phyloP scores from a whole-genome alignment of 2,329 filamentous ascomycete species.

The Venturia asperata region DNA sequence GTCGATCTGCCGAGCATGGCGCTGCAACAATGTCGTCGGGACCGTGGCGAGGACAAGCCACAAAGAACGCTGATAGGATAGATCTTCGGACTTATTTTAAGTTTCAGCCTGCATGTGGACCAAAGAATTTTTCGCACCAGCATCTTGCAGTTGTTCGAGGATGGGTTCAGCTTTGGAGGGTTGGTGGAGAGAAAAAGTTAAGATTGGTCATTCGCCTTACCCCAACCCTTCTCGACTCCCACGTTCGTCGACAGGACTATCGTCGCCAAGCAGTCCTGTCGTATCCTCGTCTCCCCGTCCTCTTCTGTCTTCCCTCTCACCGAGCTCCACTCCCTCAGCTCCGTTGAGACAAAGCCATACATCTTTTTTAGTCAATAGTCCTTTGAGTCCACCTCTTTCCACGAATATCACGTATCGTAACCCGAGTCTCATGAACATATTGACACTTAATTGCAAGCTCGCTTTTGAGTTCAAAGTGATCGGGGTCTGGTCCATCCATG shows the following conservation, averaged over 20 bases:
- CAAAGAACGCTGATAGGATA: neutral
- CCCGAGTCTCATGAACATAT: conserved; percentile 91
- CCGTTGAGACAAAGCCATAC: conserved; percentile 86
- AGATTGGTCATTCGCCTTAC: neutral
- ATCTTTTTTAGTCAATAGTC: conserved; percentile 93
- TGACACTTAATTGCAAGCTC: conserved; percentile 75
- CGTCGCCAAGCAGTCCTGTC: neutral
- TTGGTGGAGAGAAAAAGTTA: neutral
- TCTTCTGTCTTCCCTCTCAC: conserved; percentile 7
- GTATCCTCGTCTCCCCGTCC: conserved; percentile 9
- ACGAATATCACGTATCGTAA: conserved; percentile 83
- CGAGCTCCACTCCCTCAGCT: conserved; percentile 8
- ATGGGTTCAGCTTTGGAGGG: neutral
- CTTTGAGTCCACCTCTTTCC: conserved; percentile 73
- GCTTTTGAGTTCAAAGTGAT: conserved; percentile 76
- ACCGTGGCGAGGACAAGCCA: neutral
- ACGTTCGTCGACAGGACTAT: neutral
- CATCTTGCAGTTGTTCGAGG: neutral
- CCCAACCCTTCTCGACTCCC: conserved; percentile 6
- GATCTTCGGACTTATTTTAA: neutral
- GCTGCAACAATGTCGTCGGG: neutral
- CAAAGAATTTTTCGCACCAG: neutral
- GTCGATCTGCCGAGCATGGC: neutral
- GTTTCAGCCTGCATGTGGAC: neutral
- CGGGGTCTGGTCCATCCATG: conserved; percentile 99